phyloP scores from a whole-genome alignment of 148 eudicot genomes.

The Salicornia ramosissima region DNA sequence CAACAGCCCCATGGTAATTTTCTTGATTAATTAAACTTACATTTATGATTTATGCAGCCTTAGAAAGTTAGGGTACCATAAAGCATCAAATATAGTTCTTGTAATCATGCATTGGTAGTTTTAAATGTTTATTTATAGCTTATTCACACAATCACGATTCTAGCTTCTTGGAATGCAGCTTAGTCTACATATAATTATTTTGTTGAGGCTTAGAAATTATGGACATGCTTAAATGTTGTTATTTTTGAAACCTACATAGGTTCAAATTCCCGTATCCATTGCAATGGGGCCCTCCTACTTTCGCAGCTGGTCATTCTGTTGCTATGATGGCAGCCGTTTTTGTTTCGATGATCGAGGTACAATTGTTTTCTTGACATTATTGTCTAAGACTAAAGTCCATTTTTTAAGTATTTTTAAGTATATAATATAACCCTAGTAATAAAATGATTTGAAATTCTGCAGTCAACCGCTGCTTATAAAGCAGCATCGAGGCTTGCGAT shows the following conservation, averaged over 20 bases:
- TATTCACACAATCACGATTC: no score
- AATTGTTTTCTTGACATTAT: background rate
- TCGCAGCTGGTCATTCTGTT: slow-evolving; percentile 81
- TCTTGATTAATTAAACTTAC: background rate
- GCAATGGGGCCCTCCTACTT: slow-evolving; percentile 99
- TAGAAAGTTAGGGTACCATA: no score
- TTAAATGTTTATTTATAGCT: no score
- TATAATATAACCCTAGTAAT: no score
- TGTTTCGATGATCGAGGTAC: slow-evolving; percentile 97
- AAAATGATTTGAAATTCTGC: slow-evolving; percentile 30
- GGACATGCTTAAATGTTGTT: background rate
- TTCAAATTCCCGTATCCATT: slow-evolving; percentile 94
- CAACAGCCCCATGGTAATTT: slow-evolving; percentile 88
- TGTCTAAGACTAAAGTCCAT: no score
- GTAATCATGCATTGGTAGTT: no score
- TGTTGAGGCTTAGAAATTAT: background rate
- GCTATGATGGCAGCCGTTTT: slow-evolving; percentile 99
- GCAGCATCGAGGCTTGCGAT: slow-evolving; percentile 99
- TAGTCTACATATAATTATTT: no score
- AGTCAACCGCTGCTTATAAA: slow-evolving; percentile 95
- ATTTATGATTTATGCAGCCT: background rate
- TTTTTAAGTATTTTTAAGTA: no score
- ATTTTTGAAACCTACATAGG: slow-evolving; percentile 35
- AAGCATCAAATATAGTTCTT: no score
- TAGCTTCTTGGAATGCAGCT: no score